A percentile compares a stretch with the other conserved stretches of the same genome.
Conservation (phyloP, 495 filamentous ascomycete genomes). For the Penicillium canescens region DNA sequence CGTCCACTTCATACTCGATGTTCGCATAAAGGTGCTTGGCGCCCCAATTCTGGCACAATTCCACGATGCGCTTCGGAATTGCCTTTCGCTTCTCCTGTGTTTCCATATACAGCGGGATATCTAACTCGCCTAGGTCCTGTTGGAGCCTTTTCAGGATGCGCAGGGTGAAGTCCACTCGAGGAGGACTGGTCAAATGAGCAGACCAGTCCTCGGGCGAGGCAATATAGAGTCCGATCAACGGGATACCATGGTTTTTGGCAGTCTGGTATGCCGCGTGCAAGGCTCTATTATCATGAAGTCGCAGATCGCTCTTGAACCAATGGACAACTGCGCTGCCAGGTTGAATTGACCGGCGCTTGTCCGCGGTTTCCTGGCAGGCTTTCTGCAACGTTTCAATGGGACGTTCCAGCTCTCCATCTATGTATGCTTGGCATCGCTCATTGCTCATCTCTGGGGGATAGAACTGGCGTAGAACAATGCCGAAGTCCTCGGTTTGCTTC, state of each 20-base stretch:
- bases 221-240: constrained; percentile 75
- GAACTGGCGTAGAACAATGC: constrained; percentile 73
- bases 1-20: constrained; percentile 62
- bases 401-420: constrained; percentile 59
- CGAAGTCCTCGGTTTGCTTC: constrained; percentile 59
- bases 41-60: constrained; percentile 70
- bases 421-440: constrained; percentile 70
- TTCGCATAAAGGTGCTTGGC: constrained; percentile 62
- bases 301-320: constrained; percentile 88
- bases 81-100: constrained; percentile 64
- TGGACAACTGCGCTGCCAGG: constrained; percentile 72
- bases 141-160: constrained; percentile 66
- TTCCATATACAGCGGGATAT: constrained; percentile 80
- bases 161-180: constrained; percentile 78
- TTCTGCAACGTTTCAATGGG: constrained; percentile 65
- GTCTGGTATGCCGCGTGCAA: constrained; percentile 66
- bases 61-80: constrained; percentile 64
- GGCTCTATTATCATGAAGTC: constrained; percentile 72
- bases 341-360: constrained; percentile 41
- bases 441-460: constrained; percentile 87
- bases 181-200: constrained; percentile 73
- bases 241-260: constrained; percentile 62
- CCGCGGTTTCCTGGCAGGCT: constrained; percentile 53
- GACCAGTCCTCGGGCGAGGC: constrained; percentile 85
- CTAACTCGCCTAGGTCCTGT: constrained; percentile 62